Evolutionary conservation across 78 protist genomes (phyloP).

Genomic region (Mastigamoeba balamuthi): DNA sequence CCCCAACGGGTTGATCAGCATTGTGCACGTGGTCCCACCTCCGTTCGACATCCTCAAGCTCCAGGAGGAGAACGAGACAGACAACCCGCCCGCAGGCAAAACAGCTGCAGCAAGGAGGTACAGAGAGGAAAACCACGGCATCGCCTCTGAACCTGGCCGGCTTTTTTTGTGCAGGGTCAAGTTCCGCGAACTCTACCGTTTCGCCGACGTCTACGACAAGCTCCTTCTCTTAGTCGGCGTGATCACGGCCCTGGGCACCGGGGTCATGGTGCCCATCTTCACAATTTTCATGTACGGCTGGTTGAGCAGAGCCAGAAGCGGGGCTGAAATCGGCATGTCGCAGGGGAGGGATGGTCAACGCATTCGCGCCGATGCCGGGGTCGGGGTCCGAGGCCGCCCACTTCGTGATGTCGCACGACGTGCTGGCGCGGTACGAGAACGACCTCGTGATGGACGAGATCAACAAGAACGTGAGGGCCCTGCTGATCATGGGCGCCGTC

Average conservation of each 20-base stretch:
- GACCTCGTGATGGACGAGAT: neutral
- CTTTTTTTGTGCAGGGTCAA: too few species aligned
- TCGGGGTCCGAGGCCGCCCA: conserved; percentile 6
- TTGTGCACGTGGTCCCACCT: too few species aligned
- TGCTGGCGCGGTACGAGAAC: conserved; percentile 9
- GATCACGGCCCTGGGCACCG: conserved; percentile 20
- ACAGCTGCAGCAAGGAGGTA: too few species aligned
- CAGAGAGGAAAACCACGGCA: too few species aligned
- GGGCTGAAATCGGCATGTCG: neutral
- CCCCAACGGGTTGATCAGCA: too few species aligned
- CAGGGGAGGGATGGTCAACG: neutral
- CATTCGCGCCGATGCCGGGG: conserved; percentile 11
- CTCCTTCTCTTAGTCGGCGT: conserved; percentile 17
- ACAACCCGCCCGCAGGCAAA: too few species aligned
- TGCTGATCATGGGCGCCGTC: neutral
- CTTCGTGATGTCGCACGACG: conserved; percentile 25
- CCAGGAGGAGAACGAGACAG: too few species aligned
- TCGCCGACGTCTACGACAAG: conserved; percentile 21
- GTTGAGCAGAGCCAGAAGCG: conserved; percentile 34
- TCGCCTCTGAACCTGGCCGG: too few species aligned
- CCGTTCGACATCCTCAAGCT: too few species aligned
- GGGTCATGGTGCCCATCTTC: conserved; percentile 29
- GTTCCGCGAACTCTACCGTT: conserved; percentile 13
- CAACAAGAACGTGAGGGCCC: neutral
- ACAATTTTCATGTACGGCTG: conserved; percentile 18